A percentile compares a stretch with the other conserved stretches of the same genome.
These are phyloP conservation scores for Lachnellula hyalina DNA, from an alignment of 2,329 filamentous ascomycete genomes.

Conservation along the genomic window DNA sequence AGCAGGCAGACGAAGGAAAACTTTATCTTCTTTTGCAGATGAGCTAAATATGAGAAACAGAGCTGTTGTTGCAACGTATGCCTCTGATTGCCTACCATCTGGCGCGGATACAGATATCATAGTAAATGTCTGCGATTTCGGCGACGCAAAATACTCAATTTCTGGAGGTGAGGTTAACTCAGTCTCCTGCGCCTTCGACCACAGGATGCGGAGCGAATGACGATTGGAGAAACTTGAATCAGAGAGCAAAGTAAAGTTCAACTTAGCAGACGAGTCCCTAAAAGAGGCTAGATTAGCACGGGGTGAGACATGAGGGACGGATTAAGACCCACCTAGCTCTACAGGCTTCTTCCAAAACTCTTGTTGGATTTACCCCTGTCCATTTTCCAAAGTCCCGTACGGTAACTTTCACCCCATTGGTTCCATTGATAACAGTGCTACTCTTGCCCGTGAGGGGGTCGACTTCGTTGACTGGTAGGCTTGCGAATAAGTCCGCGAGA, in stretches of 20 bases:
- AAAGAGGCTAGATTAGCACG: too few species aligned
- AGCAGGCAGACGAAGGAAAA: constrained; percentile 69
- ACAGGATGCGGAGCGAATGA: constrained; percentile 68
- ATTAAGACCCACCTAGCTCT: constrained; percentile 56
- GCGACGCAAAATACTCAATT: constrained; percentile 31
- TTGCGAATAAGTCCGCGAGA: constrained; percentile 53
- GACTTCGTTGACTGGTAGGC: constrained; percentile 55
- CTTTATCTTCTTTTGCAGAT: constrained; percentile 81
- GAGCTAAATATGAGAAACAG: constrained; percentile 75
- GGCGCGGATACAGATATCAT: constrained; percentile 73
- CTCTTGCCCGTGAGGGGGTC: constrained; percentile 54
- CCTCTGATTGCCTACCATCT: constrained; percentile 76
- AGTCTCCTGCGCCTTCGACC: constrained; percentile 67
- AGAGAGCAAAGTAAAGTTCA: constrained; percentile 66
- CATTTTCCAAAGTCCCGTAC: constrained; percentile 82
- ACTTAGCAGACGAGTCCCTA: constrained; percentile 64
- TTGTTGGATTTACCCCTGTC: constrained; percentile 68
- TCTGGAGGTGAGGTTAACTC: constrained; percentile 30
- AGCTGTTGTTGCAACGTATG: constrained; percentile 74
- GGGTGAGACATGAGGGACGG: background rate
- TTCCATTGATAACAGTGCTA: constrained; percentile 48
- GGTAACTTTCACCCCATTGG: constrained; percentile 50
- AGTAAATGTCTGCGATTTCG: constrained; percentile 57
- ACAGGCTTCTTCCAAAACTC: constrained; percentile 82
- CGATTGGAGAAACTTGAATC: constrained; percentile 69